These are phyloP conservation scores for Leptomonas pyrrhocoris DNA, from an alignment of 208 protist genomes.

Conservation along the genomic window DNA sequence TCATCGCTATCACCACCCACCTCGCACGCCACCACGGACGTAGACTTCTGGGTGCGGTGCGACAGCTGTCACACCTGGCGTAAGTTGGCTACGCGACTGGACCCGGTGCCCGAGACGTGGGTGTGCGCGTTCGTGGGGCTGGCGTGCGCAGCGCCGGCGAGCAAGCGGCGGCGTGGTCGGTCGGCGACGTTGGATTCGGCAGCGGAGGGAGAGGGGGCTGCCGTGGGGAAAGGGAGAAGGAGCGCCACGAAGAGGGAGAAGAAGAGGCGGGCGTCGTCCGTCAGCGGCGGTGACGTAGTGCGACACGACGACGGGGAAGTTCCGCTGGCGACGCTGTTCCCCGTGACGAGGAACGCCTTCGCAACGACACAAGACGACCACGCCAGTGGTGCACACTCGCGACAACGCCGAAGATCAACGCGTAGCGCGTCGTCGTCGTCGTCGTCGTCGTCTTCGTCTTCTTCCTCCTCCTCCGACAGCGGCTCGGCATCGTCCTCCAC, in stretches of 20 bases:
- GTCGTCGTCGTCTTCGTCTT: constrained; percentile 7
- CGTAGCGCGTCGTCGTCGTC: constrained; percentile 4
- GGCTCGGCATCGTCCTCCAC: constrained; percentile 6
- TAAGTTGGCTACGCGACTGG: constrained; percentile 35
- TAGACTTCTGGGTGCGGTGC: constrained; percentile 58
- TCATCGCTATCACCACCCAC: background rate
- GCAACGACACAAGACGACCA: background rate
- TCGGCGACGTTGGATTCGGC: background rate
- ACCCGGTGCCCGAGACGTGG: constrained; percentile 54
- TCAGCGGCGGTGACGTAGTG: background rate
- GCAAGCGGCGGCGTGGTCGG: background rate
- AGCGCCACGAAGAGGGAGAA: background rate
- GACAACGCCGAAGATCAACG: background rate
- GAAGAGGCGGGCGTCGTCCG: background rate
- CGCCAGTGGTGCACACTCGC: background rate
- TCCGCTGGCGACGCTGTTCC: constrained; percentile 9
- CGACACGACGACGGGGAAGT: constrained; percentile 9
- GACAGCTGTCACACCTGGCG: constrained; percentile 49
- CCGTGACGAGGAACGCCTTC: background rate
- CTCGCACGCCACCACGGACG: background rate
- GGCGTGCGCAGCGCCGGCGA: constrained; percentile 20
- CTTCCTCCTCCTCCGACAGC: constrained; percentile 14
- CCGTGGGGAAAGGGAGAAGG: background rate
- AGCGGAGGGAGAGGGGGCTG: background rate
- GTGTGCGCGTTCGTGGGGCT: constrained; percentile 44